Percentiles rank a stretch among this genome's conserved stretches.
Evolutionary conservation across 148 eudicot genomes (phyloP).

Genomic region (Pharnaceum exiguum): DNA sequence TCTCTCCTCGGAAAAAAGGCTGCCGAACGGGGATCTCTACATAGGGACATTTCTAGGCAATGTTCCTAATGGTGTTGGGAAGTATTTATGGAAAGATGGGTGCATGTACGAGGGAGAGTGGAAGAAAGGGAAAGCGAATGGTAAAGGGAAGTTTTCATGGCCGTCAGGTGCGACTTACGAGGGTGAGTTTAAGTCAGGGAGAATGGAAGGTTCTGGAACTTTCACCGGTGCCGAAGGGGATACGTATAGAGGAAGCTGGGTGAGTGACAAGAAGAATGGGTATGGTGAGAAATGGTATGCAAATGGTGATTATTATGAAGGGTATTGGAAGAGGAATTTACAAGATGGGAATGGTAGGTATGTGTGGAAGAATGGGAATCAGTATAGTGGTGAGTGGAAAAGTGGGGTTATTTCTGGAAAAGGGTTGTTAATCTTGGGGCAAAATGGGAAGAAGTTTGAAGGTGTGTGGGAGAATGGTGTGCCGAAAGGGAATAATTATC

Average conservation of each 20-base stretch:
- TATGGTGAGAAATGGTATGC: slow-evolving; percentile 59
- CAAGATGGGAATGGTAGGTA: slow-evolving; percentile 75
- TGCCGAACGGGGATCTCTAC: slow-evolving; percentile 86
- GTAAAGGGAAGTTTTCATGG: slow-evolving; percentile 92
- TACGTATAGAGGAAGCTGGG: slow-evolving; percentile 64
- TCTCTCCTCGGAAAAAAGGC: slow-evolving; percentile 31
- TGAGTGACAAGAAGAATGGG: slow-evolving; percentile 56
- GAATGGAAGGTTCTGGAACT: slow-evolving; percentile 81
- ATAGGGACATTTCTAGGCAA: slow-evolving; percentile 59
- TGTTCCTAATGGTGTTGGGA: slow-evolving; percentile 71
- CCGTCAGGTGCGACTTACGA: slow-evolving; percentile 87
- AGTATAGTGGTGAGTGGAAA: slow-evolving; percentile 67
- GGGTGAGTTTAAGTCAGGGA: slow-evolving; percentile 74
- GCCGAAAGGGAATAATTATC: slow-evolving; percentile 52
- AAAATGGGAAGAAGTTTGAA: slow-evolving; percentile 50
- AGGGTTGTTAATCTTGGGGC: slow-evolving; percentile 64
- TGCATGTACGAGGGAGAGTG: slow-evolving; percentile 96
- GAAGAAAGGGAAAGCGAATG: slow-evolving; percentile 80
- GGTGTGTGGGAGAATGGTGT: slow-evolving; percentile 74
- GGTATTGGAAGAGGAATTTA: slow-evolving; percentile 53
- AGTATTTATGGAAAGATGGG: slow-evolving; percentile 89
- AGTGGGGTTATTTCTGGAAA: slow-evolving; percentile 60
- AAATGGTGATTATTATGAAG: slow-evolving; percentile 78
- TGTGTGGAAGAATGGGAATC: slow-evolving; percentile 78
- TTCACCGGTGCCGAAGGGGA: slow-evolving; percentile 75